Percentiles rank a stretch among this genome's conserved stretches.
These are phyloP conservation scores for Zygoascus flipseniorum DNA, from an alignment of 805 yeast species.

Conservation along the genomic window DNA sequence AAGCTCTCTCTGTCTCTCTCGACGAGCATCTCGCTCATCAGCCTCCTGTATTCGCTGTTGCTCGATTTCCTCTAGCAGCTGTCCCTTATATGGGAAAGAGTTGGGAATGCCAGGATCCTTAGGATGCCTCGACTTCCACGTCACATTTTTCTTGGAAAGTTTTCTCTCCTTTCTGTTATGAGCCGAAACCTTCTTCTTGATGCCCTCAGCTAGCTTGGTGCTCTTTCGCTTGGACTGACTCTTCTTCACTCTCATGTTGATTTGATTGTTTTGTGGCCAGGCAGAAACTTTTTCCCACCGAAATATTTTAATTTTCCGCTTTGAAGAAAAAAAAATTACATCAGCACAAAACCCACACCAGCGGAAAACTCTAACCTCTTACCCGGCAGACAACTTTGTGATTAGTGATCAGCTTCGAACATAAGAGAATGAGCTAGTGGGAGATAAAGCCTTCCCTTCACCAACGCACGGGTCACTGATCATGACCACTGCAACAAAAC, in stretches of 20 bases:
- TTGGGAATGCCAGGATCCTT: slow-evolving; percentile 96
- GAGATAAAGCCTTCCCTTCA: neutral
- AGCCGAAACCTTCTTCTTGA: slow-evolving; percentile 91
- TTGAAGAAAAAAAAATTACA: neutral
- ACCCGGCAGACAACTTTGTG: neutral
- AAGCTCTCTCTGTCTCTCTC: slow-evolving; percentile 27
- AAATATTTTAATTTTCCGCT: neutral
- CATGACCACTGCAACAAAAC: slow-evolving; percentile 4
- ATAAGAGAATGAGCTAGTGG: neutral
- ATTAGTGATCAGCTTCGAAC: neutral
- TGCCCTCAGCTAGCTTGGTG: slow-evolving; percentile 93
- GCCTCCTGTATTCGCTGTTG: slow-evolving; percentile 39
- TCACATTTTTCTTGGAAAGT: slow-evolving; percentile 74
- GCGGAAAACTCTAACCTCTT: neutral
- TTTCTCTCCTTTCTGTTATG: slow-evolving; percentile 81
- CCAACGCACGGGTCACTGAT: slow-evolving; percentile 1
- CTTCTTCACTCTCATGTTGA: slow-evolving; percentile 15
- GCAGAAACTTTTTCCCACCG: neutral
- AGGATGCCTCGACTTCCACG: slow-evolving; percentile 80
- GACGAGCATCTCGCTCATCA: slow-evolving; percentile 31
- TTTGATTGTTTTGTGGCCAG: neutral
- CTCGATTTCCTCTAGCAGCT: slow-evolving; percentile 51
- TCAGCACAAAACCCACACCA: neutral
- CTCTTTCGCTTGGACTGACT: slow-evolving; percentile 66
- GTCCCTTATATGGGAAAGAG: slow-evolving; percentile 88